Conservation (phyloP, 805 yeast species). For the Candida awuae region DNA sequence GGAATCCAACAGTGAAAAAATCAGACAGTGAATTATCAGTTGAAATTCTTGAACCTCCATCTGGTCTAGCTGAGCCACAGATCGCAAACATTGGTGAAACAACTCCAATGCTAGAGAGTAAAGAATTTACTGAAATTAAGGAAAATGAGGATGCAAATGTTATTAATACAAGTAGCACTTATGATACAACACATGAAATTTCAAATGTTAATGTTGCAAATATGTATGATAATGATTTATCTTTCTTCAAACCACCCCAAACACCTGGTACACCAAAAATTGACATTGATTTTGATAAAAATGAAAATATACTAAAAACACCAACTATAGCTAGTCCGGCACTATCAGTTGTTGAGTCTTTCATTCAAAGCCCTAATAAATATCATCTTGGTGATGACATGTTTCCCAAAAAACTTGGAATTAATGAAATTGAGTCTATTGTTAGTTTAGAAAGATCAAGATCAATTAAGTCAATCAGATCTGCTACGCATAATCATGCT, state of each 20-base stretch:
- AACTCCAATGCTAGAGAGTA: slow-evolving; percentile 6
- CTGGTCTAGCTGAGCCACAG: slow-evolving; percentile 10
- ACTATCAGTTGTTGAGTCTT: slow-evolving; percentile 10
- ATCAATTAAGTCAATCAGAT: slow-evolving; percentile 45
- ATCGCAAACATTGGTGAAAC: slow-evolving; percentile 10
- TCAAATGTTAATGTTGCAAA: not conserved
- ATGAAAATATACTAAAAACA: slow-evolving; percentile 5
- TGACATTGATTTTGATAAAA: not conserved
- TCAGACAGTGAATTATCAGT: slow-evolving; percentile 7
- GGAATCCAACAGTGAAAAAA: slow-evolving; percentile 4
- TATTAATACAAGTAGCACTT: slow-evolving; percentile 4
- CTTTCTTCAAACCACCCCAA: slow-evolving; percentile 3
- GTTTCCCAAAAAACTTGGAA: slow-evolving; percentile 62
- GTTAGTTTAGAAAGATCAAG: slow-evolving; percentile 62
- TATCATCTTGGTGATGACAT: slow-evolving; percentile 47
- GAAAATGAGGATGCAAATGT: not conserved
- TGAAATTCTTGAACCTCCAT: slow-evolving; percentile 4
- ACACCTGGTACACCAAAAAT: not conserved
- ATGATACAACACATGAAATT: slow-evolving; percentile 2
- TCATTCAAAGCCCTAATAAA: slow-evolving; percentile 15
- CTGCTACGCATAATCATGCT: slow-evolving; percentile 6
- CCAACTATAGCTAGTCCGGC: slow-evolving; percentile 9
- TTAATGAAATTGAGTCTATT: slow-evolving; percentile 66
- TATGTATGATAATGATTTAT: not conserved
- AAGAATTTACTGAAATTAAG: slow-evolving; percentile 3